Conservation (phyloP, 306 rosid genomes). For the Acacia crassicarpa region DNA sequence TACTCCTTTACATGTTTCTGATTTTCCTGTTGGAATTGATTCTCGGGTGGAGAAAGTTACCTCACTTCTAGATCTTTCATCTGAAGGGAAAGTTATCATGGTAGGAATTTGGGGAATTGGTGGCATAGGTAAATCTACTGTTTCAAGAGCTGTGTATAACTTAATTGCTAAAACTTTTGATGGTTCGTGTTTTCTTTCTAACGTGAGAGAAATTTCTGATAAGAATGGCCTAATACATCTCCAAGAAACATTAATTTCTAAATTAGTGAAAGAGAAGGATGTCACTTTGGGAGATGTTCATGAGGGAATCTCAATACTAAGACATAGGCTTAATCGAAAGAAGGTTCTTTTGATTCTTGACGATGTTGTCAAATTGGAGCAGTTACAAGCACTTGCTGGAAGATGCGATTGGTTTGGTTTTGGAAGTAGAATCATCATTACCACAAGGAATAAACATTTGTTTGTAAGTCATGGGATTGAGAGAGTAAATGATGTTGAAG, state of each 20-base stretch:
- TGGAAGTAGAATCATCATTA: too few species aligned
- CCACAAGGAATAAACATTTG: too few species aligned
- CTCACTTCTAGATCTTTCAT: not conserved
- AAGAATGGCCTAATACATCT: not conserved
- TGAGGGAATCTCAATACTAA: not conserved
- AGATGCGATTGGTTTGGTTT: too few species aligned
- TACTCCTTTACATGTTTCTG: not conserved
- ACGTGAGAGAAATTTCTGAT: not conserved
- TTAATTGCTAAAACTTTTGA: not conserved
- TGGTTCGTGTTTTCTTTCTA: not conserved
- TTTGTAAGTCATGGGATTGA: too few species aligned
- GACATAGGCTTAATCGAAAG: not conserved
- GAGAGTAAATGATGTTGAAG: not conserved
- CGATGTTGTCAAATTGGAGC: not conserved
- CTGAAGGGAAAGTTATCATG: not conserved
- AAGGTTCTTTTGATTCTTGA: not conserved
- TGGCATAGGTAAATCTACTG: slow-evolving; percentile 15
- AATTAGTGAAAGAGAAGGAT: not conserved
- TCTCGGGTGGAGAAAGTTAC: not conserved
- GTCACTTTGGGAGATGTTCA: not conserved
- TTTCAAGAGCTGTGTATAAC: slow-evolving; percentile 9
- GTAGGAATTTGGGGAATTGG: slow-evolving; percentile 9
- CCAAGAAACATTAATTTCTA: not conserved
- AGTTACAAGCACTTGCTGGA: too few species aligned
- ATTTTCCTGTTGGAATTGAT: not conserved